Evolutionary conservation across 352 stramenopile genomes (phyloP).

Genomic region (Pythium volutum): DNA sequence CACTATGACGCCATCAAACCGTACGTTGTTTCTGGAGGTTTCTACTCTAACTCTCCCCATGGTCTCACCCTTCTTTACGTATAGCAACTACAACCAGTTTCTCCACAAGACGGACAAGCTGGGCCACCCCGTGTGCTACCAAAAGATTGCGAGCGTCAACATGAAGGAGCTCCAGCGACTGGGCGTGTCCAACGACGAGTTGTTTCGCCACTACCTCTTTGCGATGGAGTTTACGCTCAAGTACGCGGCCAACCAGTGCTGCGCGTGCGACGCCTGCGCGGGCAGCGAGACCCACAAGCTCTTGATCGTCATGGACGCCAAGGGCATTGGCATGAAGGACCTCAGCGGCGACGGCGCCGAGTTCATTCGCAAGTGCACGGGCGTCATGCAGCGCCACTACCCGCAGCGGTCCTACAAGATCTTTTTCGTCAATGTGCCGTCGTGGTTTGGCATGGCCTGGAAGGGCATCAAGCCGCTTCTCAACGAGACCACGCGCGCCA

Average conservation of each 20-base stretch:
- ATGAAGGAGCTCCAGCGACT: slow-evolving; percentile 73
- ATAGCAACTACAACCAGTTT: slow-evolving; percentile 73
- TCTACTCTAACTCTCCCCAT: no score
- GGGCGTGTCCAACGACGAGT: slow-evolving; percentile 55
- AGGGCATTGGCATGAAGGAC: slow-evolving; percentile 72
- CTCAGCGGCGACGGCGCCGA: slow-evolving; percentile 75
- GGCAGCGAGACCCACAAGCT: slow-evolving; percentile 72
- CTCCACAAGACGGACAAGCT: slow-evolving; percentile 81
- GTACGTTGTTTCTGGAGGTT: slow-evolving; percentile 25
- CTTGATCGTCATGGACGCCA: slow-evolving; percentile 70
- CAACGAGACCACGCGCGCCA: slow-evolving; percentile 84
- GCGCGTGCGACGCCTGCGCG: slow-evolving; percentile 50
- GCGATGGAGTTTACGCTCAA: slow-evolving; percentile 83
- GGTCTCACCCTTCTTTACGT: not conserved
- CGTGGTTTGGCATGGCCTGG: slow-evolving; percentile 91
- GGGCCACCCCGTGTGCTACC: slow-evolving; percentile 74
- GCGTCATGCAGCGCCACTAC: slow-evolving; percentile 87
- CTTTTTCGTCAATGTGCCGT: slow-evolving; percentile 90
- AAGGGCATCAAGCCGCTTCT: slow-evolving; percentile 87
- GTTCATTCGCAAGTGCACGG: slow-evolving; percentile 77
- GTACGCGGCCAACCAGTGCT: slow-evolving; percentile 59
- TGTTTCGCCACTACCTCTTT: slow-evolving; percentile 85
- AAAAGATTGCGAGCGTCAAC: slow-evolving; percentile 82
- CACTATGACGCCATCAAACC: slow-evolving; percentile 70
- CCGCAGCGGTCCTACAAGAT: slow-evolving; percentile 89